These are phyloP conservation scores for Camelina sativa DNA, from an alignment of 345 rosid species.

Conservation along the genomic window DNA sequence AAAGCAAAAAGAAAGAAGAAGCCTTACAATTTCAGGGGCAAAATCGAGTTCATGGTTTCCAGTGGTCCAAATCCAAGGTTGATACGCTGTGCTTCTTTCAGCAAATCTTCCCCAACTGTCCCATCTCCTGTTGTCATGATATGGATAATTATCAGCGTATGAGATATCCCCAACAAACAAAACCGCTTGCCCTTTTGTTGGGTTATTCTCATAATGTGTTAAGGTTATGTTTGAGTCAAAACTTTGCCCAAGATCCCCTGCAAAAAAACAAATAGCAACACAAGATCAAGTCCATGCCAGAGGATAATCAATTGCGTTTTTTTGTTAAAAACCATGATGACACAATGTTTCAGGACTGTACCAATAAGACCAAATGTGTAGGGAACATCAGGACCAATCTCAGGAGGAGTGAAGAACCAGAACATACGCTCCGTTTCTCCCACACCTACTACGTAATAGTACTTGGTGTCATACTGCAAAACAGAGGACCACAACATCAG, in stretches of 20 bases:
- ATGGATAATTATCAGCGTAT: constrained; percentile 75
- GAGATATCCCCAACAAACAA: constrained; percentile 87
- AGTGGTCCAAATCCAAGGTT: constrained; percentile 95
- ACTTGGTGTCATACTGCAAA: constrained; percentile 61
- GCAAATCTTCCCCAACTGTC: constrained; percentile 91
- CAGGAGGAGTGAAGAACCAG: constrained; percentile 77
- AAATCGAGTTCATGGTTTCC: constrained; percentile 93
- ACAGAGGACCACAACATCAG: constrained; percentile 4
- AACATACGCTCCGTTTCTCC: constrained; percentile 55
- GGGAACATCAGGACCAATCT: constrained; percentile 69
- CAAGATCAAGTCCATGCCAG: constrained; percentile 18
- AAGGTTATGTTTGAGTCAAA: constrained; percentile 85
- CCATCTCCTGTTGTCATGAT: constrained; percentile 81
- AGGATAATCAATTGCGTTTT: neutral
- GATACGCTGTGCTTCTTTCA: constrained; percentile 88
- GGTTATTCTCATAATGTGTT: constrained; percentile 75
- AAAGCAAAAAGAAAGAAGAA: constrained; percentile 2
- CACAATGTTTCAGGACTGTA: constrained; percentile 8
- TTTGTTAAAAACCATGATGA: constrained; percentile 6
- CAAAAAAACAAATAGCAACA: constrained; percentile 33
- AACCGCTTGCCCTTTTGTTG: constrained; percentile 65
- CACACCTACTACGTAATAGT: constrained; percentile 65
- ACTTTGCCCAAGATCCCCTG: constrained; percentile 94
- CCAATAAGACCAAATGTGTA: constrained; percentile 71
- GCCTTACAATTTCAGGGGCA: constrained; percentile 66